phyloP scores from a whole-genome alignment of 2,329 filamentous ascomycete genomes.

The Trichoderma sp. region DNA sequence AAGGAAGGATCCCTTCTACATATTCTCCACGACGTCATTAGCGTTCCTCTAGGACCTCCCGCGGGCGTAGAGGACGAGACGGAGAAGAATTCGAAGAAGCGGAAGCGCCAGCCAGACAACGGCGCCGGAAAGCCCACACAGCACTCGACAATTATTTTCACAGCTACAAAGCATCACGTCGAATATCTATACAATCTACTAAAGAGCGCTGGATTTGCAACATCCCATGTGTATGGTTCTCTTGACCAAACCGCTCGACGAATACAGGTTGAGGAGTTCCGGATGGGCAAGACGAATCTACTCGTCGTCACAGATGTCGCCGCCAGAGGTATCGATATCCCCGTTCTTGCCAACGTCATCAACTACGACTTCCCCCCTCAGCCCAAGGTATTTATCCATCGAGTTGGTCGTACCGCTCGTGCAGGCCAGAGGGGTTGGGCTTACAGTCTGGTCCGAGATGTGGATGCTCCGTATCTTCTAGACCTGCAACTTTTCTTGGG shows the following conservation, averaged over 20 bases:
- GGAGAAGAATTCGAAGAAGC: constrained; percentile 60
- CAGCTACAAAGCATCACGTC: constrained; percentile 94
- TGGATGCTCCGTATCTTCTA: constrained; percentile 86
- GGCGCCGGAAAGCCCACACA: constrained; percentile 68
- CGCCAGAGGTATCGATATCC: constrained; percentile 96
- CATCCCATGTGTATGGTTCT: constrained; percentile 92
- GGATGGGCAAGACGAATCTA: constrained; percentile 80
- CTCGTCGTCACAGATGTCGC: constrained; percentile 96
- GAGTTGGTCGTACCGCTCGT: constrained; percentile 92
- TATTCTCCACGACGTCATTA: constrained; percentile 86
- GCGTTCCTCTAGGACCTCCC: constrained; percentile 72
- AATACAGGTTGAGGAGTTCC: constrained; percentile 87
- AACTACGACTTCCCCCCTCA: constrained; percentile 98
- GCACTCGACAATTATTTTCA: constrained; percentile 92
- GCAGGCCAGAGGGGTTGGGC: constrained; percentile 91
- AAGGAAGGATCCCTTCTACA: constrained; percentile 92
- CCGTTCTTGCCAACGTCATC: constrained; percentile 91
- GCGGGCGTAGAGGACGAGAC: constrained; percentile 49
- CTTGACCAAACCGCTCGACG: constrained; percentile 92
- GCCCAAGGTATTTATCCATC: constrained; percentile 93
- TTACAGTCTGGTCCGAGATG: constrained; percentile 86
- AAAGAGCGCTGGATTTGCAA: constrained; percentile 76
- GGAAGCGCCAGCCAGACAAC: constrained; percentile 61
- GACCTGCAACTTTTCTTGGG: constrained; percentile 94
- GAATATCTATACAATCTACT: constrained; percentile 87